Base-by-base conservation (phyloP, 176 grass and related monocot genomes). In the Carex parvula region DNA sequence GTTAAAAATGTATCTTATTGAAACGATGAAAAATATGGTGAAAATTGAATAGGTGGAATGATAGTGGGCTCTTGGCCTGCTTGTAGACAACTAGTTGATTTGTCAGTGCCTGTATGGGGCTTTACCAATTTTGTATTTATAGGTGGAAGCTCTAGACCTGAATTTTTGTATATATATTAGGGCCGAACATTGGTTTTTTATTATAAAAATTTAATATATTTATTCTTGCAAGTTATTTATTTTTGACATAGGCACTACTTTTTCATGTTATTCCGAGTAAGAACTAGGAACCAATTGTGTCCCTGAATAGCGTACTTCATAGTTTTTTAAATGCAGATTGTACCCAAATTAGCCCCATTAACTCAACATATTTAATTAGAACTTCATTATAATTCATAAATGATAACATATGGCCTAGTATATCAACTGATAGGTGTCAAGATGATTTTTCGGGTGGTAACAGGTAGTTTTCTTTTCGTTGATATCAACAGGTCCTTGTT, bases 111-210 rank as follows among this genome's bases (percentile, higher is more conserved):
- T 20, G 20, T 44, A n/a, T n/a, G 73, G 60, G 56, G 21, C 59
- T 89, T 60, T 58, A 81, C 93, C 90, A 95, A 83, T 92, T 92
- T 95, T 95, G 85, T 84, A 71, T 33, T 64, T 72, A 4, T 56
- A 76, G 80, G 68, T 87, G 79, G 20, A 22, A 42, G 57, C 42
- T 80, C 72, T 55, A 85, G 79, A 39, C 35, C 77, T 90, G 72
- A 87, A 75, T 83, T 73, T 91, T 86, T 67, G 46, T 68, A 33
- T 54, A 29, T 20, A 71, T 77, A 22, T 77, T 48, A 77, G 68
- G 41, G 42, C 2, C 29, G 48, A 22, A 22, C 39, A 18, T 62
- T 46, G 79, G 15, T 44, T 64, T 80, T n/a, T 29, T 4, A 16
- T 62, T 21, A 26, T 24, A 24, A 62, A 62, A 62, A 24, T 24